Base-by-base conservation (phyloP, 2,329 filamentous ascomycete genomes). In the Boeremia lycopersici region DNA sequence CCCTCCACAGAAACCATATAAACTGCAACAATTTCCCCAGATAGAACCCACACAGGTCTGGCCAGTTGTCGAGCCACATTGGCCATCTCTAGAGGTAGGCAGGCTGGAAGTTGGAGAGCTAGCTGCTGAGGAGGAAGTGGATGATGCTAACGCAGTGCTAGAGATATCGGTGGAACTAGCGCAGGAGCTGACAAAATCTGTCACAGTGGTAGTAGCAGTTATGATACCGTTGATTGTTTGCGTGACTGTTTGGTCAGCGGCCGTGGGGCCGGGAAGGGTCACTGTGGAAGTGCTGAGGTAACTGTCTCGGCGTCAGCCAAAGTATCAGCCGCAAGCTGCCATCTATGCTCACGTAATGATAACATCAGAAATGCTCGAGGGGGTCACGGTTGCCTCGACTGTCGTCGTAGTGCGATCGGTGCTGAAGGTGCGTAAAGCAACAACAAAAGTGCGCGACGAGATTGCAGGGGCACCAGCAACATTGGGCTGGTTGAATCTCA, bases 1-100 rank as follows among this genome's bases (percentile, higher is more conserved):
- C 17, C 58, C 55, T 17, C 68, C 68, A 42, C 78, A 81, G 56
- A 64, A 72, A 10, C 77, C 77, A 53, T 70, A 71, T 43, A 59
- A 59, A 12, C 53, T 57, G 19, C 59, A 62, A 17, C 59, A 61
- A 23, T 46, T 34, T 15, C 59, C 59, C 25, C 48, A 56, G 8
- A 17, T 35, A 15, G 42, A 50, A 11, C 48, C 59, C 15, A 35
- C 6, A 34, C 59, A 62, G 13, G 50, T 48, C 29, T 49, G 54
- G 6, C 57, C 57, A 34, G 33, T 45, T 12, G 28, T 10, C 1
- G 43, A 39, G 19, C 56, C 59, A 38, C 59, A 62, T 10, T 45
- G 33, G 1, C 60, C 60, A 34, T 60, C 43, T 10, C 38, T 34
- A 17, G 61, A 63, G 7, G 30, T 6, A 6, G 44, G 51, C 7